Percentiles rank a stretch among this genome's conserved stretches.
Evolutionary conservation across 2,329 filamentous ascomycete genomes (phyloP).

Genomic region (Hypoxylon sp.): DNA sequence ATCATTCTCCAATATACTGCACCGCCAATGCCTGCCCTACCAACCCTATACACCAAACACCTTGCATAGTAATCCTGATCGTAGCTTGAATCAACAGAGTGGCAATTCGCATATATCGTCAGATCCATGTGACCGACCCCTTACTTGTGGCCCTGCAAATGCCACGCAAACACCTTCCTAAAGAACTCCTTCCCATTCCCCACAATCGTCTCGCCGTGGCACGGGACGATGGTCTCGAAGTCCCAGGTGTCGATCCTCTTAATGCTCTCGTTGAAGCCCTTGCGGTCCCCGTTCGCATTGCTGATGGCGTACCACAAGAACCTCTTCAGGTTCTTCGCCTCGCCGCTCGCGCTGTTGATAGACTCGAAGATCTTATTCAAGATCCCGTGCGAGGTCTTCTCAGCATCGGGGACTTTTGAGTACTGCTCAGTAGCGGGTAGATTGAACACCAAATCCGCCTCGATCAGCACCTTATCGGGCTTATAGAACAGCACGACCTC

Average conservation of each 20-base stretch:
- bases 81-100: neutral
- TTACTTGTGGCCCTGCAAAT: constrained; percentile 68
- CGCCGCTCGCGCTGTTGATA: constrained; percentile 74
- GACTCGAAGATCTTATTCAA: constrained; percentile 63
- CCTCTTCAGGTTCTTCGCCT: constrained; percentile 82
- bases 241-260: constrained; percentile 82
- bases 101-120: neutral
- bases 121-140: neutral
- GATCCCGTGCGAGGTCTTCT: constrained; percentile 57
- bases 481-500: constrained; percentile 91
- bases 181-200: constrained; percentile 80
- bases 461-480: constrained; percentile 82
- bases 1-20: constrained; percentile 25
- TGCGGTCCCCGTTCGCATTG: constrained; percentile 67
- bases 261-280: constrained; percentile 79
- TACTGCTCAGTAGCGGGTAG: constrained; percentile 91
- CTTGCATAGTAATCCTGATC: neutral
- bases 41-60: constrained; percentile 8
- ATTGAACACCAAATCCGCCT: constrained; percentile 95
- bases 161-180: constrained; percentile 85
- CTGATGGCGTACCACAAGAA: constrained; percentile 84
- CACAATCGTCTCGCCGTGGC: constrained; percentile 93
- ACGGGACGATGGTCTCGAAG: constrained; percentile 88
- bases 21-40: constrained; percentile 2
- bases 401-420: constrained; percentile 67